A percentile compares a stretch with the other conserved stretches of the same genome.
Evolutionary conservation across 1,139 yeast genomes (phyloP).

Genomic region (Protomyces inouyei): DNA sequence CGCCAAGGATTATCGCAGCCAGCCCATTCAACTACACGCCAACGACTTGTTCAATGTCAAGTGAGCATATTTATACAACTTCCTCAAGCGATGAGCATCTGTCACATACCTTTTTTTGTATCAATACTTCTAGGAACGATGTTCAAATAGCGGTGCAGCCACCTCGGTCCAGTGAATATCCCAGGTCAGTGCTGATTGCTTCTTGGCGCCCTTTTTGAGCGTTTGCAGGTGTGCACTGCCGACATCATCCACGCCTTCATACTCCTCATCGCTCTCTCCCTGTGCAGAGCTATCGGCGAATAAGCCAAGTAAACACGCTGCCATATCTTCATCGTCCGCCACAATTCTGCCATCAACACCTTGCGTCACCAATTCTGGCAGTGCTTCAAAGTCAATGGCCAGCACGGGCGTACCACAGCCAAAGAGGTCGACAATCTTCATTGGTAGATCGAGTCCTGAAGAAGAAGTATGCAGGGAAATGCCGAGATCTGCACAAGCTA

Average conservation of each 20-base stretch:
- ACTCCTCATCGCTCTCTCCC: neutral
- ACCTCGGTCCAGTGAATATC: conserved; percentile 58
- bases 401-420: conserved; percentile 95
- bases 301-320: conserved; percentile 45
- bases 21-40: neutral
- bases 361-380: conserved; percentile 32
- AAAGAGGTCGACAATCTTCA: conserved; percentile 94
- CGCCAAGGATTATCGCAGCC: conserved; percentile 12
- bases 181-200: conserved; percentile 69
- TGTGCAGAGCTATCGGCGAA: conserved; percentile 43
- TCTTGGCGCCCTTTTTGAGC: conserved; percentile 62
- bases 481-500: conserved; percentile 79
- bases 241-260: neutral
- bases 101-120: neutral
- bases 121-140: neutral
- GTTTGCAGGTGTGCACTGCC: conserved; percentile 35
- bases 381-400: conserved; percentile 69
- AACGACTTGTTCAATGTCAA: neutral
- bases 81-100: neutral
- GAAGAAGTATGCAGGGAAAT: conserved; percentile 86
- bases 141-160: conserved; percentile 7
- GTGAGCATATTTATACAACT: neutral
- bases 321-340: conserved; percentile 37
- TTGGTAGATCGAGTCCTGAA: conserved; percentile 90
- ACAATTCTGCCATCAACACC: conserved; percentile 44